Percentiles rank a stretch among this genome's conserved stretches.
Conservation (phyloP, 2,329 filamentous ascomycete species). For the Trichoderma semiorbis region DNA sequence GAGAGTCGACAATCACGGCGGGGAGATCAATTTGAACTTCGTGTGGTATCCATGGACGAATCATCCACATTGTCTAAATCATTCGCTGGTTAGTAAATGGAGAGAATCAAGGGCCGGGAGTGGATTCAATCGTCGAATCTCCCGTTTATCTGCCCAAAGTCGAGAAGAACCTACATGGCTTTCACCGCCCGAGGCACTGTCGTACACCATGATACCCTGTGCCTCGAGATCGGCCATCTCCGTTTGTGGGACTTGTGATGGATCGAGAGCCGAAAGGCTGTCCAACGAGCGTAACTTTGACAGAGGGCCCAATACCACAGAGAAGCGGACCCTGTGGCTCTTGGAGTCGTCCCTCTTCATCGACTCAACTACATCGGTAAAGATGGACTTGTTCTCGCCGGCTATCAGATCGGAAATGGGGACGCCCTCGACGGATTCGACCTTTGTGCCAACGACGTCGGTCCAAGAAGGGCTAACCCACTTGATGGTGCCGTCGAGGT, state of each 20-base stretch:
- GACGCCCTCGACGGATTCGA: constrained; percentile 69
- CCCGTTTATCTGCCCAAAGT: neutral
- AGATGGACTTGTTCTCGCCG: constrained; percentile 72
- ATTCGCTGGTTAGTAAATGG: constrained; percentile 9
- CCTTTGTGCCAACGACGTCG: constrained; percentile 80
- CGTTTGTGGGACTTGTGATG: constrained; percentile 33
- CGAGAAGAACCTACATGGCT: constrained; percentile 64
- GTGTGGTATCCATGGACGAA: constrained; percentile 84
- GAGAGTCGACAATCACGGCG: constrained; percentile 80
- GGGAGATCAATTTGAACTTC: constrained; percentile 97
- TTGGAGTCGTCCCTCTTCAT: constrained; percentile 92
- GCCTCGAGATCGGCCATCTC: constrained; percentile 77
- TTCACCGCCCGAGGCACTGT: constrained; percentile 77
- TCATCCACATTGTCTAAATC: constrained; percentile 97
- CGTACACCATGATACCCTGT: constrained; percentile 98
- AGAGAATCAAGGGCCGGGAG: neutral
- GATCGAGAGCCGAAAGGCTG: constrained; percentile 37
- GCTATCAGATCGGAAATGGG: constrained; percentile 78
- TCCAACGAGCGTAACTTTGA: constrained; percentile 59
- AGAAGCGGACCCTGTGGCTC: constrained; percentile 85
- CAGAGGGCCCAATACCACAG: constrained; percentile 64
- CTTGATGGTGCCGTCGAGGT: constrained; percentile 82
- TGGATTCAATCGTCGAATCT: neutral
- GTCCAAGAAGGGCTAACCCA: constrained; percentile 97
- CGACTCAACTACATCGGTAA: constrained; percentile 77